These are phyloP conservation scores for Amaranthus tricolor DNA, from an alignment of 179 eudicot genomes.

Conservation along the genomic window DNA sequence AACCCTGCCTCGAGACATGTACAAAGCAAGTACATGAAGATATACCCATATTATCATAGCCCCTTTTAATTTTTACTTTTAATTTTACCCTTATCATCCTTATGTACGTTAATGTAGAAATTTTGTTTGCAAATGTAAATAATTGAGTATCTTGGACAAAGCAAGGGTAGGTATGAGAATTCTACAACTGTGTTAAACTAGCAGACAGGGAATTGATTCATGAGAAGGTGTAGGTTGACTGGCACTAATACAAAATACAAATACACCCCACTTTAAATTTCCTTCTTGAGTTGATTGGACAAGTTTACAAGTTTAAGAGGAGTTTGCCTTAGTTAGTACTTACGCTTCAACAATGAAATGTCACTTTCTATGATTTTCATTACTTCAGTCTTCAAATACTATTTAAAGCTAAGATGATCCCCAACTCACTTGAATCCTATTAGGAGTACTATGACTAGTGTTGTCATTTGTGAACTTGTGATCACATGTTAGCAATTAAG, in stretches of 20 bases:
- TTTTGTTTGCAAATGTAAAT: background rate
- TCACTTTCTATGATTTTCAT: slow-evolving; percentile 13
- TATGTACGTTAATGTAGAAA: no score
- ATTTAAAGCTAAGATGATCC: background rate
- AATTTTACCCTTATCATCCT: no score
- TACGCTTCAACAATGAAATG: slow-evolving; percentile 48
- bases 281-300: slow-evolving; percentile 27
- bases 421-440: background rate
- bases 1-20: background rate
- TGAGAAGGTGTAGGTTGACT: slow-evolving; percentile 36
- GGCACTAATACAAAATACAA: slow-evolving; percentile 23
- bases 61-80: no score
- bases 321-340: slow-evolving; percentile 34
- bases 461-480: background rate
- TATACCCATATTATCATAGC: background rate
- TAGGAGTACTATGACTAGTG: background rate
- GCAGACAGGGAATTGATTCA: slow-evolving; percentile 40
- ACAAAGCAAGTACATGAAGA: background rate
- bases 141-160: no score
- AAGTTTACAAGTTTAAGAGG: slow-evolving; percentile 1
- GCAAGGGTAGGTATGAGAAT: background rate
- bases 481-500: background rate
- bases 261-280: slow-evolving; percentile 27
- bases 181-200: slow-evolving; percentile 21
- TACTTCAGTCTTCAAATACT: background rate